Conservation (phyloP, 1,284 basidiomycete species). For the Jaminaea rosea region DNA sequence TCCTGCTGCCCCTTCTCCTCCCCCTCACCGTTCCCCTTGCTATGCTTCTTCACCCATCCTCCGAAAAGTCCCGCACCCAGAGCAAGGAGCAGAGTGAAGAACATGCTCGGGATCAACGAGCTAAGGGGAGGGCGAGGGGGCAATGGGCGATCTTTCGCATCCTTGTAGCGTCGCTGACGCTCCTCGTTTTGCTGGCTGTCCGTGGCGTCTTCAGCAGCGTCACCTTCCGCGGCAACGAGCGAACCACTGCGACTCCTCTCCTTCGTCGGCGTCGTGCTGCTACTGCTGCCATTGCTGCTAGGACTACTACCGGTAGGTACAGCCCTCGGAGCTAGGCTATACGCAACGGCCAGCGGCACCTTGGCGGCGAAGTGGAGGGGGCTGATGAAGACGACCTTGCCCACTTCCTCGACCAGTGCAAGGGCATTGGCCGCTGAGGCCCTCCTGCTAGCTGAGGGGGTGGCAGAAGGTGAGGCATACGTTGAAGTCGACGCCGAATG, state of each 20-base stretch:
- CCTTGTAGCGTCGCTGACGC: too few species aligned
- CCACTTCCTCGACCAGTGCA: background rate
- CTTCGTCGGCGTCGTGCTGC: too few species aligned
- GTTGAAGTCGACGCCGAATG: background rate
- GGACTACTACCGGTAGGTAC: too few species aligned
- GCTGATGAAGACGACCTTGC: background rate
- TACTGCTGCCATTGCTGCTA: too few species aligned
- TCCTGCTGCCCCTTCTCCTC: too few species aligned
- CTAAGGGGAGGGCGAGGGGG: constrained; percentile 35
- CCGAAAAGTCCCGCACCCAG: constrained; percentile 20
- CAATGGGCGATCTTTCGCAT: too few species aligned
- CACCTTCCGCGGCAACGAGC: too few species aligned
- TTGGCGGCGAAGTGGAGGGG: background rate
- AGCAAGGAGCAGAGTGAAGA: constrained; percentile 31
- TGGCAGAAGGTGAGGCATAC: background rate
- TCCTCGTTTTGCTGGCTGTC: too few species aligned
- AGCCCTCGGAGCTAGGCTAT: background rate
- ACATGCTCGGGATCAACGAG: constrained; percentile 27
- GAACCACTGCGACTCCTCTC: too few species aligned
- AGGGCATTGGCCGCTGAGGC: background rate
- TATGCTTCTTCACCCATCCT: background rate
- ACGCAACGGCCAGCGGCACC: background rate
- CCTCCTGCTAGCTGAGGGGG: background rate
- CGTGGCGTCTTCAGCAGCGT: too few species aligned
- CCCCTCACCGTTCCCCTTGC: background rate